Evolutionary conservation across 2,329 filamentous ascomycete genomes (phyloP).

Genomic region (Monilinia vaccinii-corymbosi): DNA sequence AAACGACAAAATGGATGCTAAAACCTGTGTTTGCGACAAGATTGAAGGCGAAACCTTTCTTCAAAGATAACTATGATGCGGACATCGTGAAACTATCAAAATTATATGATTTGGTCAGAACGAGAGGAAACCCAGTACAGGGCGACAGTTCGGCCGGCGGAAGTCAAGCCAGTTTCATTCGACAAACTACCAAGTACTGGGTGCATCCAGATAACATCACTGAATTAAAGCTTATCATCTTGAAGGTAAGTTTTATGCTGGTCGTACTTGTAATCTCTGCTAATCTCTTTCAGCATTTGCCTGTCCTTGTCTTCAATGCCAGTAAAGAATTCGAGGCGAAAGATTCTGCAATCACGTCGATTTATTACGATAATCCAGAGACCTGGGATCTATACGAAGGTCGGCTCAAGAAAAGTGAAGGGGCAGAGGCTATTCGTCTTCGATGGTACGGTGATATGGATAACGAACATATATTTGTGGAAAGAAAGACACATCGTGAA

Average conservation of each 20-base stretch:
- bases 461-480: slow-evolving; percentile 88
- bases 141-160: slow-evolving; percentile 89
- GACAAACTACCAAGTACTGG: slow-evolving; percentile 99
- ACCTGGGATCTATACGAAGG: slow-evolving; percentile 93
- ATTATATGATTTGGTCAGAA: slow-evolving; percentile 90
- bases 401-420: slow-evolving; percentile 93
- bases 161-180: slow-evolving; percentile 87
- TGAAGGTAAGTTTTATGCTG: slow-evolving; percentile 49
- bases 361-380: slow-evolving; percentile 94
- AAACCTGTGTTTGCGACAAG: slow-evolving; percentile 93
- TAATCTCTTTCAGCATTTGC: slow-evolving; percentile 56
- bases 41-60: slow-evolving; percentile 93
- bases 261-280: not conserved
- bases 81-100: slow-evolving; percentile 92
- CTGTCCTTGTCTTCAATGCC: slow-evolving; percentile 92
- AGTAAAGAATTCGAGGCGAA: slow-evolving; percentile 90
- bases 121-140: slow-evolving; percentile 82
- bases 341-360: slow-evolving; percentile 93
- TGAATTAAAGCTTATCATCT: slow-evolving; percentile 91
- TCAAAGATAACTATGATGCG: slow-evolving; percentile 96
- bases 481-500: slow-evolving; percentile 95
- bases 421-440: slow-evolving; percentile 89
- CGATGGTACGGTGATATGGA: slow-evolving; percentile 98
- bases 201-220: slow-evolving; percentile 98
- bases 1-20: slow-evolving; percentile 88